Percentiles rank a stretch among this genome's conserved stretches.
Conservation (phyloP, 192 early-diverging fungal genomes). For the Ramicandelaber brevisporus region DNA sequence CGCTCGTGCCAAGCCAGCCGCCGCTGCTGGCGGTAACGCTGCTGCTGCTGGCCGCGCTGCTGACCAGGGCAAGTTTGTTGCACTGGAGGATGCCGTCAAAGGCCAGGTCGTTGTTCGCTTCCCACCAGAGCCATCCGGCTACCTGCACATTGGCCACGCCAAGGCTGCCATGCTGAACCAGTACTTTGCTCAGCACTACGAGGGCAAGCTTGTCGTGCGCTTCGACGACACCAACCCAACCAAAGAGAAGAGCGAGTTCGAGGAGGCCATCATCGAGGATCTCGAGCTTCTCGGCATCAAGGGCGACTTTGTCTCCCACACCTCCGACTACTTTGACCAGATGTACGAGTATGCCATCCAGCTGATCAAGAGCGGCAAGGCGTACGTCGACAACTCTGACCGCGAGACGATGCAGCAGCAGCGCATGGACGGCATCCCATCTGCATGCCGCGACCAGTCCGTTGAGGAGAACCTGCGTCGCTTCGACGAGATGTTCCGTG, state of each 20-base stretch:
- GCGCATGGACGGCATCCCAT: slow-evolving; percentile 58
- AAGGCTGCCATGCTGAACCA: slow-evolving; percentile 97
- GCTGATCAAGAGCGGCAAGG: slow-evolving; percentile 66
- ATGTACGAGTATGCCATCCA: slow-evolving; percentile 64
- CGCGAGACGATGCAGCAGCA: slow-evolving; percentile 66
- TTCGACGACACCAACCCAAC: slow-evolving; percentile 97
- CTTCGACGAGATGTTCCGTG: slow-evolving; percentile 82
- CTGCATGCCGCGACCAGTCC: slow-evolving; percentile 52
- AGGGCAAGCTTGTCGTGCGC: slow-evolving; percentile 80
- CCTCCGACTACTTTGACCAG: slow-evolving; percentile 77
- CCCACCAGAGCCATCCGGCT: slow-evolving; percentile 96
- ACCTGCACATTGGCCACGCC: slow-evolving; percentile 97
- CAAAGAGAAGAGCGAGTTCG: slow-evolving; percentile 94
- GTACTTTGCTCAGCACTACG: slow-evolving; percentile 73
- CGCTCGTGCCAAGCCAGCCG: slow-evolving; percentile 3
- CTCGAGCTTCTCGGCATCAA: slow-evolving; percentile 65
- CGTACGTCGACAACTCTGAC: slow-evolving; percentile 86
- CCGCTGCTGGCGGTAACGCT: slow-evolving; percentile 1
- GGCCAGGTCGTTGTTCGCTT: slow-evolving; percentile 93
- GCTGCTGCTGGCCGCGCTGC: slow-evolving; percentile 6
- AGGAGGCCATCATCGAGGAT: slow-evolving; percentile 88
- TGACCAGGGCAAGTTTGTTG: slow-evolving; percentile 86
- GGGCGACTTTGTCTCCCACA: slow-evolving; percentile 52
- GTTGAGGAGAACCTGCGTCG: slow-evolving; percentile 77
- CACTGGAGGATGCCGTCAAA: slow-evolving; percentile 41